Base-by-base conservation (phyloP, 1,139 yeast species). In the Debaryomycetaceae sp. region DNA sequence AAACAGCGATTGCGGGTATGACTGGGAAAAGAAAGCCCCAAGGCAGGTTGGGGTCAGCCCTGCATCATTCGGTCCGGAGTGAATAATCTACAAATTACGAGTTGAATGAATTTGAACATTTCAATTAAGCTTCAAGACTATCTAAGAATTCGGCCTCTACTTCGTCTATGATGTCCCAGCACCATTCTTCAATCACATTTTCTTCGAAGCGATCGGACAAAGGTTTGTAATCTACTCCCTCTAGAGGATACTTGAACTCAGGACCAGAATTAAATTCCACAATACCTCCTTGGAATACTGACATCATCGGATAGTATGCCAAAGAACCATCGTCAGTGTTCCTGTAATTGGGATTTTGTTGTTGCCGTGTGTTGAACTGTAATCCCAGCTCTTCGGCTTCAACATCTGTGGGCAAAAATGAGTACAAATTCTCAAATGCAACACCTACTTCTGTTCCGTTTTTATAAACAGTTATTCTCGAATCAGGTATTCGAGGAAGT, bases 261-360 rank as follows among this genome's bases (percentile, higher is more conserved):
- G 91, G 89, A 0, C 91, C 89, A 11, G 87, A 70, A 49, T 82
- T 81, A 40, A 88, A 60, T 40, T 75, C 67, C 6, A 87, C 96
- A 11, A 77, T 67, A 0, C 98, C 98, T 8, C 86, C 86, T 48
- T 80, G 79, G 56, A 81, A 92, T 29, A 86, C 87, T 41, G 96
- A 86, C 28, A 88, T 70, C 65, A 91, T 87, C 1, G 98, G 98
- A 61, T 81, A 92, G 58, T 94, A 92, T 0, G 98, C 98, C 40
- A 89, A 63, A 35, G 79, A 70, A 1, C 95, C 96, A 56, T 92
- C 97, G 57, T 92, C 91, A 46, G 62, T 75, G 61, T 63, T 68
- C 46, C 67, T 65, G 51, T 73, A 78, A 30, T 64, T 65, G n/a
- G 73, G 63, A 37, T 78, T 69, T 48, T 65, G 78, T 58, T 67